Evolutionary conservation across 1,284 basidiomycete species (phyloP), one percentile per base, ranked within the genome.

Genomic region (Pascua sp.): DNA sequence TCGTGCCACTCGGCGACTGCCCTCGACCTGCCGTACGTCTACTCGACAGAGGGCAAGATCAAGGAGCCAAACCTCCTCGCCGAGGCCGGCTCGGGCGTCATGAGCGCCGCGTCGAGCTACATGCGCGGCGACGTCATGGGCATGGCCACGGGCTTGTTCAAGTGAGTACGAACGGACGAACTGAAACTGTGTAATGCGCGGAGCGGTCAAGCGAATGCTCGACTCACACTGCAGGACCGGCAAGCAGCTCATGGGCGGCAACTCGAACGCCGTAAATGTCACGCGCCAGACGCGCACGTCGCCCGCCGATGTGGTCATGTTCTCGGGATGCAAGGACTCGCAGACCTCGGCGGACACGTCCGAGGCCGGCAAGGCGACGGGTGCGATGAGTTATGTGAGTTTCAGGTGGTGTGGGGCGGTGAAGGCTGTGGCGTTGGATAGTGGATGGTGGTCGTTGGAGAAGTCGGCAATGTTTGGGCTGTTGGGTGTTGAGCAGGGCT

Each of bases 321-420:
- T 85, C 84, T 88, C 87, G 68, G 93, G 91, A 12, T 95, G 92
- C 78, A 92, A 91, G 69, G 92, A 96, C 74, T 83, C 84, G 17
- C 91, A 95, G 76, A 96, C 92, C 10, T 91, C 89, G n/a, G 92
- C 92, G 5, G 93, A 96, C 72, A 87, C 91, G 1, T 78, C 81
- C 49, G 89, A 94, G 74, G 83, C 83, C 5, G 91, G 91, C 2
- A 80, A 83, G 52, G 90, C 87, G 4, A 90, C 89, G 7, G 93
- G 93, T 43, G 91, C 91, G 1, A 93, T 93, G 91, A 75, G 72
- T 32, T 78, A 73, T 59, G 74, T 73, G 53, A 62, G 66, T 58
- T 11, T 9, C 11, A 16, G 11, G 7, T 9, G n/a, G 18, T 32
- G 24, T n/a, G 24, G 24, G 24, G 24, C 24, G 24, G 7, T 32